A percentile compares a stretch with the other conserved stretches of the same genome.
Evolutionary conservation across 805 yeast species (phyloP).

Genomic region (Maudiozyma turicensis): DNA sequence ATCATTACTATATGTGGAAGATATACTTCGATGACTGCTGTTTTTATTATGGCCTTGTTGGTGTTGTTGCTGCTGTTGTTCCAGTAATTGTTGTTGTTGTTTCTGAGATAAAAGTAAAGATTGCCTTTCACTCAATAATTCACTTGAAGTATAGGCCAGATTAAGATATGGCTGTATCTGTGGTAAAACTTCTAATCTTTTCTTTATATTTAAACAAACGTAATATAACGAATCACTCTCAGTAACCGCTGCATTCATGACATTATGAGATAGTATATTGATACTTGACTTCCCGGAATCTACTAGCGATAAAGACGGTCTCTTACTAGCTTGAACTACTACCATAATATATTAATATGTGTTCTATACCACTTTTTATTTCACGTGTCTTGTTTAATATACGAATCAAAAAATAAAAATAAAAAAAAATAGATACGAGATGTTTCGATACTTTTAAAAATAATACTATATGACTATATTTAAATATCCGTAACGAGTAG

Average conservation of each 20-base stretch:
- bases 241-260: conserved; percentile 55
- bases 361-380: neutral
- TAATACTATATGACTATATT: too few relatives aligned
- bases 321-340: conserved; percentile 1
- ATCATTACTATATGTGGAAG: conserved; percentile 12
- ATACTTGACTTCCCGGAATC: conserved; percentile 5
- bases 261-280: conserved; percentile 24
- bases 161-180: conserved; percentile 61
- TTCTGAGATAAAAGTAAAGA: conserved; percentile 40
- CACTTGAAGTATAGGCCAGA: conserved; percentile 57
- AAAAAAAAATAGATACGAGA: too few relatives aligned
- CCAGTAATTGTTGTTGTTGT: conserved; percentile 22
- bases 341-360: conserved; percentile 1
- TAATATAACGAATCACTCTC: conserved; percentile 62
- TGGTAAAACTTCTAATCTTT: conserved; percentile 46
- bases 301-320: neutral
- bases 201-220: conserved; percentile 49
- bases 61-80: conserved; percentile 2
- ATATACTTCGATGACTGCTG: conserved; percentile 14
- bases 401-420: too few relatives aligned
- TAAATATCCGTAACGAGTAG: too few relatives aligned
- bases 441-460: too few relatives aligned
- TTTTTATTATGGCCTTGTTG: conserved; percentile 5
- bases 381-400: neutral
- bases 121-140: conserved; percentile 63